Conservation (phyloP, 192 early-diverging fungal genomes). For the Coemansia sp. region DNA sequence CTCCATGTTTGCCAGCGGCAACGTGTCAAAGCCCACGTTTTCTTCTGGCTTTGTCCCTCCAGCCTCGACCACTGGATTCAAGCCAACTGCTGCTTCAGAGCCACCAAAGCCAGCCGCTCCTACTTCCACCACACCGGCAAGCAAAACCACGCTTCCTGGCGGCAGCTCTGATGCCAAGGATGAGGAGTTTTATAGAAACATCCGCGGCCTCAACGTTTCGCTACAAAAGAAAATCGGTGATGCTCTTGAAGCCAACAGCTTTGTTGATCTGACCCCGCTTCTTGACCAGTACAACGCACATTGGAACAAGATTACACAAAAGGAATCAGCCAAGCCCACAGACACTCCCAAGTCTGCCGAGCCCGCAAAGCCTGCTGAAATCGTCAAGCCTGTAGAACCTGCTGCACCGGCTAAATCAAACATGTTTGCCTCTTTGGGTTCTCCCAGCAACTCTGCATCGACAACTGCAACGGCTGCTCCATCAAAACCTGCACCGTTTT, state of each 20-base stretch:
- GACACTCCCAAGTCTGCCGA: slow-evolving; percentile 1
- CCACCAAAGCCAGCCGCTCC: no score
- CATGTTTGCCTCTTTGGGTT: slow-evolving; percentile 1
- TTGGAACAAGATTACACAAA: slow-evolving; percentile 31
- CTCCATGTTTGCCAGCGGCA: background rate
- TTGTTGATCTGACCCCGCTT: slow-evolving; percentile 42
- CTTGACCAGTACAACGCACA: slow-evolving; percentile 39
- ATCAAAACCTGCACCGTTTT: background rate
- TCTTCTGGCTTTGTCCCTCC: slow-evolving; percentile 21
- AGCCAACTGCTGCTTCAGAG: background rate
- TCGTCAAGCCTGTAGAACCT: no score
- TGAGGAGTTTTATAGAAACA: slow-evolving; percentile 32
- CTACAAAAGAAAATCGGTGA: slow-evolving; percentile 36
- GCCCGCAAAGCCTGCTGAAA: no score
- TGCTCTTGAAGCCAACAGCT: slow-evolving; percentile 27
- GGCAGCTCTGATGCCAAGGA: background rate
- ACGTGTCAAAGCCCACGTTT: no score
- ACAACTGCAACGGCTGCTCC: background rate
- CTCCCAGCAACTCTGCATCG: background rate
- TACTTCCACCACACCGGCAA: no score
- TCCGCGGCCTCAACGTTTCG: slow-evolving; percentile 50
- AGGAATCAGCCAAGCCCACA: no score
- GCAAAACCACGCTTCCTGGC: no score
- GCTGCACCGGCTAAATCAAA: background rate
- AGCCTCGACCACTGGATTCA: background rate